Evolutionary conservation across 129 eudicot species (phyloP).

Genomic region (Mikania micrantha): DNA sequence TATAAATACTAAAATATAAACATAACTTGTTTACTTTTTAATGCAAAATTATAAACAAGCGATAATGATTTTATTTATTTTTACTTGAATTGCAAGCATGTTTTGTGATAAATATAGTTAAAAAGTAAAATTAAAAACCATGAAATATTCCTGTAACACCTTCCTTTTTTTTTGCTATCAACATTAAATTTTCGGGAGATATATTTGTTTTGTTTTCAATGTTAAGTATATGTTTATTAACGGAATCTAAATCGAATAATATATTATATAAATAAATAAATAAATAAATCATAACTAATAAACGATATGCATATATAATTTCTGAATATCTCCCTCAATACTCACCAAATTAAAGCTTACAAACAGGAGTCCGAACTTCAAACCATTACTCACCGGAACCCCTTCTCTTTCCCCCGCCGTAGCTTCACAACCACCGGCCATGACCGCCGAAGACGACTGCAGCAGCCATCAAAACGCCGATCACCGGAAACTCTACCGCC

Average conservation of each 20-base stretch:
- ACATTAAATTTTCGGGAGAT: background rate
- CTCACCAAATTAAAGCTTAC: slow-evolving; percentile 1
- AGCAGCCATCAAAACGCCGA: slow-evolving; percentile 37
- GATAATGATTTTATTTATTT: too few species aligned
- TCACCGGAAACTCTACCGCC: slow-evolving; percentile 28
- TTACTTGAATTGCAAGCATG: too few species aligned
- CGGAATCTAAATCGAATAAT: background rate
- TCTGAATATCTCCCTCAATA: background rate
- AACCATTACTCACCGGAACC: slow-evolving; percentile 4
- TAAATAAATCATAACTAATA: too few species aligned
- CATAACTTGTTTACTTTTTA: too few species aligned
- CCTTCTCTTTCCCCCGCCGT: background rate
- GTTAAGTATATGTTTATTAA: background rate
- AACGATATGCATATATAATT: too few species aligned
- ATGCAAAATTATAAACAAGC: too few species aligned
- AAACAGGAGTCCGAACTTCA: background rate
- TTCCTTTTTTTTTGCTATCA: background rate
- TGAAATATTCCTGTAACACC: too few species aligned
- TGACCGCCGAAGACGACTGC: slow-evolving; percentile 40
- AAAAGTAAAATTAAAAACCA: too few species aligned
- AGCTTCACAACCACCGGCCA: slow-evolving; percentile 17
- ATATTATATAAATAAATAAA: background rate
- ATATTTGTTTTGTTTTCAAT: background rate
- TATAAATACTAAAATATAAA: too few species aligned
- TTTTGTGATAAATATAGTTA: too few species aligned